Conservation (phyloP, 495 filamentous ascomycete species). For the Aspergillus sclerotioniger region DNA sequence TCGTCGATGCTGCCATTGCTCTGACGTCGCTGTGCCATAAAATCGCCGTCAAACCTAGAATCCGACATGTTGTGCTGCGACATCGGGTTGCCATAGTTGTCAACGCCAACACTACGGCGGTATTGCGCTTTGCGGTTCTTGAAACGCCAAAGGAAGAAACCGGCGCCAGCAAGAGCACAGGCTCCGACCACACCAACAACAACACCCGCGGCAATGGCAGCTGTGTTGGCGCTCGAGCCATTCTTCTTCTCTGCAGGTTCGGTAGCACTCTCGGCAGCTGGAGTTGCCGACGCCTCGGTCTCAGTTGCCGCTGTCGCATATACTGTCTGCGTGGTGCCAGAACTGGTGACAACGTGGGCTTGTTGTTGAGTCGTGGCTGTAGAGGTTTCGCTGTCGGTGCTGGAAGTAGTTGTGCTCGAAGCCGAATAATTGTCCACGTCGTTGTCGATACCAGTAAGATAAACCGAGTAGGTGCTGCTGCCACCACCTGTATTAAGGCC, state of each 20-base stretch:
- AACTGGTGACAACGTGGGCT: conserved; percentile 25
- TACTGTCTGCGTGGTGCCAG: conserved; percentile 31
- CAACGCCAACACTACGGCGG: conserved; percentile 68
- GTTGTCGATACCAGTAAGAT: conserved; percentile 38
- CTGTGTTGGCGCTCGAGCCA: conserved; percentile 55
- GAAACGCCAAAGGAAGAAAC: conserved; percentile 73
- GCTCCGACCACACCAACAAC: conserved; percentile 80
- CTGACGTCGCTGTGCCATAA: conserved; percentile 79
- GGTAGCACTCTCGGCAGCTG: conserved; percentile 3
- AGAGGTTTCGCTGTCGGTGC: conserved; percentile 16
- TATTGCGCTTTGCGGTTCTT: conserved; percentile 75
- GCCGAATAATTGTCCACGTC: conserved; percentile 29
- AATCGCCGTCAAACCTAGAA: conserved; percentile 81
- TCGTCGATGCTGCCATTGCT: conserved; percentile 98
- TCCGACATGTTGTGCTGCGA: conserved; percentile 67
- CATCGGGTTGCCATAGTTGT: conserved; percentile 61
- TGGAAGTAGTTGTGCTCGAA: conserved; percentile 20
- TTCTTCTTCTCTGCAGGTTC: conserved; percentile 13
- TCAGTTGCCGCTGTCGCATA: conserved; percentile 36
- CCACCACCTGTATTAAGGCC: conserved; percentile 42
- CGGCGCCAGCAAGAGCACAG: conserved; percentile 60
- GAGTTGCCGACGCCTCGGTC: conserved; percentile 8
- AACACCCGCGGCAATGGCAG: conserved; percentile 82
- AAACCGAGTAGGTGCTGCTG: conserved; percentile 38
- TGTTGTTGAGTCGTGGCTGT: conserved; percentile 19